Evolutionary conservation across 139 green algal genomes (phyloP), one percentile per base, ranked within the genome.

Genomic region (Chlamydomonas sp.): DNA sequence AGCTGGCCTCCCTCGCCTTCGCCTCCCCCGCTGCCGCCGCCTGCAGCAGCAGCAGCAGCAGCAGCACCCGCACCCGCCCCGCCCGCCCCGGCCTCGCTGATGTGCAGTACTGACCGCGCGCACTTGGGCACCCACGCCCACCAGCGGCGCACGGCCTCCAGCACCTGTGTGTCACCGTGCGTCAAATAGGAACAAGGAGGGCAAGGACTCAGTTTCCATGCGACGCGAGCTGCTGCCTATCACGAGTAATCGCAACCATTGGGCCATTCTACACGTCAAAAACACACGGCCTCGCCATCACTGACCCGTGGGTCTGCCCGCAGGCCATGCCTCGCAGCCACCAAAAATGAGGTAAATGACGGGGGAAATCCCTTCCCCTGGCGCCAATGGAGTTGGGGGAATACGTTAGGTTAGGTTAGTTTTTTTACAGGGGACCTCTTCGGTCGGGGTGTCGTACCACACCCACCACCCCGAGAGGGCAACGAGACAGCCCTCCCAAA

Each of bases 101-200:
- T 63, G 74, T 63, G 74, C 73, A 88, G 58, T 57, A 82, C 74
- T 3, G 74, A 63, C 2, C 58, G 68, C 0, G 83, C 0, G 14
- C 49, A n/a, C 63, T 88, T 88, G 74, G 83, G 83, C 83, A 88
- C 63, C 83, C 83, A 88, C 31, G 57, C 58, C 83, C 83, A 88
- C 83, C 83, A 88, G 49, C 18, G 67, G n/a, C 63, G 63, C 18
- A 68, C 63, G 5, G 63, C 74, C 49, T 77, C 83, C 63, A 77
- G 20, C 62, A 88, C 63, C 83, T 88, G 58, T 57, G 6, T 57
- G 83, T 1, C 8, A 6, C 63, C 20, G 18, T 60, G 16, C 14
- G 77, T 6, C 10, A 20, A 17, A 64, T 6, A 17, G 31, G 31
- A 49, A 49, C 31, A 49, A 49, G 31, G 31, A 49, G 31, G 31